Base-by-base conservation (phyloP, 257 asterid species). In the Plantago major region DNA sequence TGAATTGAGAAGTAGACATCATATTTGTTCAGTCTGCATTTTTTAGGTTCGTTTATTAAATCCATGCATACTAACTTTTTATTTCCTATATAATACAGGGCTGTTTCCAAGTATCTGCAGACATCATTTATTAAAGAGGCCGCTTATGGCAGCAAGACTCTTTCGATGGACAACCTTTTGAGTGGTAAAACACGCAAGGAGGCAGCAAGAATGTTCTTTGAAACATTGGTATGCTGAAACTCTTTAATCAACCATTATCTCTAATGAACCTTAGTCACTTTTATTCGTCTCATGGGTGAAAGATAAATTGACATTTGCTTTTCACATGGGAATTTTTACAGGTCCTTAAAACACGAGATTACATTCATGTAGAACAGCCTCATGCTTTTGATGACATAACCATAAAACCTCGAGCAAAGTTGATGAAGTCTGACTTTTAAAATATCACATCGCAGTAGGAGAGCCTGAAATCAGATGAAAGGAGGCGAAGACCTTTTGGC, bases 161-260 rank as follows among this genome's bases (percentile, higher is more conserved):
- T 89, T 71, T 79, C 94, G 52, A 71, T 81, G 81, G 93, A 86
- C 72, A 72, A 60, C 45, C 82, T 89, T 60, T 80, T 92, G 71
- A 66, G 49, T 62, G 90, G 96, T 13, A 92, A 92, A 89, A 73
- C 97, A 3, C 84, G 96, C 69, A 92, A 92, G 84, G 99, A 92
- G 78, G 97, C 99, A 2, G 89, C 96, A 22, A 81, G 99, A 71
- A 81, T 92, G 97, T 92, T 92, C 66, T 92, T 92, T 50, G 99
- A 89, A 74, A 58, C 99, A 69, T 60, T 92, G 99, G 99, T 92
- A 86, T 4, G 76, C 42, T 40, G 42, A 38, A 11, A 15, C n/a
- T 45, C 46, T 45, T 33, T 17, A 6, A 6, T 65, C 52, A 17
- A 46, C 30, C 3, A 11, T 30, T 44, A 46, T 17, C 12, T 62